phyloP scores from a whole-genome alignment of 2,329 filamentous ascomycete genomes.

The Colletotrichum zoysiae region DNA sequence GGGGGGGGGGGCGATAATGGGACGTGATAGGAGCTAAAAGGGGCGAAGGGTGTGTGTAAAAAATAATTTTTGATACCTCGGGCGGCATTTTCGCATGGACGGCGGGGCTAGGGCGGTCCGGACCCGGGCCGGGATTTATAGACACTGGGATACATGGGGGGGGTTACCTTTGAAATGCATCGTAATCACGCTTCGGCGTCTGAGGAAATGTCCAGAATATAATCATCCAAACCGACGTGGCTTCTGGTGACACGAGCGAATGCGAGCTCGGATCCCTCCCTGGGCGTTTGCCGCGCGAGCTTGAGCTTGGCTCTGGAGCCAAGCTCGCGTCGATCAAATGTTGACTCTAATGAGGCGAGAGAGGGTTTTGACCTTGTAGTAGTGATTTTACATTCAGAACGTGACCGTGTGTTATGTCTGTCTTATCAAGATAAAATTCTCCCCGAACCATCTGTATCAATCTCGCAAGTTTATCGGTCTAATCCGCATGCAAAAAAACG shows the following conservation, averaged over 20 bases:
- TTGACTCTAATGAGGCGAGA: too few relatives aligned
- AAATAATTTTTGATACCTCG: constrained; percentile 7
- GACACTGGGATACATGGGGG: background rate
- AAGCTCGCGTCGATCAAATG: too few relatives aligned
- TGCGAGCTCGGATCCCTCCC: too few relatives aligned
- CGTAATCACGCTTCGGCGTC: too few relatives aligned
- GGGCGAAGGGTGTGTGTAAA: background rate
- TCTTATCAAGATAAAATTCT: background rate
- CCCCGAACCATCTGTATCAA: background rate
- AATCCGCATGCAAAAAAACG: too few relatives aligned
- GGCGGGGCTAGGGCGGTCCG: constrained; percentile 3
- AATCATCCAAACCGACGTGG: too few relatives aligned
- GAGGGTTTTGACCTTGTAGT: too few relatives aligned
- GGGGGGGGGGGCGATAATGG: background rate
- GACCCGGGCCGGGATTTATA: background rate
- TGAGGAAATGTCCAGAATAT: too few relatives aligned
- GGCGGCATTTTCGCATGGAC: constrained; percentile 4
- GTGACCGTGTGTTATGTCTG: background rate
- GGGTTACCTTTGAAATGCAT: background rate
- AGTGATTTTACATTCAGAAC: background rate
- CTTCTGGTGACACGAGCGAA: too few relatives aligned
- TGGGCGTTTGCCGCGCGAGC: too few relatives aligned
- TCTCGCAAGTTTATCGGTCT: too few relatives aligned
- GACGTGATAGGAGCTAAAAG: background rate
- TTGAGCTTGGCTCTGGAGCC: too few relatives aligned